Conservation (phyloP, 148 eudicot species). For the Pharnaceum exiguum region DNA sequence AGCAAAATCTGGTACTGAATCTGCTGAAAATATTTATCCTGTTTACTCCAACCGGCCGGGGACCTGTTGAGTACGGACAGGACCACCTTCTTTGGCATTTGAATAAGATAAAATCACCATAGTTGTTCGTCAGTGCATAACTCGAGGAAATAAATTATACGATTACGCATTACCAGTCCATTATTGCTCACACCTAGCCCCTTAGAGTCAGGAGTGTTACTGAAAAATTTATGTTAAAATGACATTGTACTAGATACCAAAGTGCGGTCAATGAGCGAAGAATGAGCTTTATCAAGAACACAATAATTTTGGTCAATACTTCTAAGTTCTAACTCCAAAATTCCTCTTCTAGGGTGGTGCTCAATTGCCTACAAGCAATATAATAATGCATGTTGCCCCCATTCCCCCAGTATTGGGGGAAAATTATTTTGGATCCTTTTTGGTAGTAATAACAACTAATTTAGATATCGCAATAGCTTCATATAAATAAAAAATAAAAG, state of each 20-base stretch:
- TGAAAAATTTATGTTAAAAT: background rate
- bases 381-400: background rate
- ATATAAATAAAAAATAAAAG: too few relatives aligned
- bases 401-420: background rate
- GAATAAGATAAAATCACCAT: background rate
- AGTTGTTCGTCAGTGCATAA: conserved; percentile 19
- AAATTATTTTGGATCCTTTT: conserved; percentile 10
- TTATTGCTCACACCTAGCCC: conserved; percentile 25
- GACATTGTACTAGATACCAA: background rate
- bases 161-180: conserved; percentile 20
- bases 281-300: conserved; percentile 16
- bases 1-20: background rate
- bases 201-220: background rate
- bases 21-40: background rate
- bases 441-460: background rate
- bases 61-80: conserved; percentile 7
- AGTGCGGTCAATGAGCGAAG: conserved; percentile 17
- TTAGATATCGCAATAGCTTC: too few relatives aligned
- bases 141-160: conserved; percentile 21
- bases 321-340: too few relatives aligned
- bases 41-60: background rate
- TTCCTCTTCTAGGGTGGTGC: conserved; percentile 18
- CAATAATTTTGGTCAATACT: conserved; percentile 32
- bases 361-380: conserved; percentile 15
- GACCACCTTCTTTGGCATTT: conserved; percentile 9